A percentile compares a stretch with the other conserved stretches of the same genome.
These are phyloP conservation scores for Talaromyces sp. DNA, from an alignment of 2,329 filamentous ascomycete genomes.

Conservation along the genomic window DNA sequence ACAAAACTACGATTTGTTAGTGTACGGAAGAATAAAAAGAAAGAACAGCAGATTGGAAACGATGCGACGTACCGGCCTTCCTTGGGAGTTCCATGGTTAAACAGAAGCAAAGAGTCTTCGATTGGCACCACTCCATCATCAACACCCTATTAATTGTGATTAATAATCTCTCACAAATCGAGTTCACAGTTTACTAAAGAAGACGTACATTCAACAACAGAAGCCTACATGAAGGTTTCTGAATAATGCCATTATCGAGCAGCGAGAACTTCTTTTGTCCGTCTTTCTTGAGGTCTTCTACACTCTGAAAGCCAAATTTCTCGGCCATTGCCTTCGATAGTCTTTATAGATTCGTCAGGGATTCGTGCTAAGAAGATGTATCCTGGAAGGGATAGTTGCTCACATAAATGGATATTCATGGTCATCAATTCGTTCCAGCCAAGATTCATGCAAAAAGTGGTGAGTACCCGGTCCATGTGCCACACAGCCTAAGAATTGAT, in stretches of 20 bases:
- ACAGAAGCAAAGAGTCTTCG: conserved; percentile 63
- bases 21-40: background rate
- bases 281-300: conserved; percentile 54
- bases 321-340: conserved; percentile 55
- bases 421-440: conserved; percentile 60
- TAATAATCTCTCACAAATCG: background rate
- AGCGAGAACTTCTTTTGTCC: conserved; percentile 62
- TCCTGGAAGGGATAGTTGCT: conserved; percentile 21
- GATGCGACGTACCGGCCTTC: conserved; percentile 51
- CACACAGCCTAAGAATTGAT: conserved; percentile 53
- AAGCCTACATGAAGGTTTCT: conserved; percentile 55
- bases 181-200: background rate
- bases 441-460: conserved; percentile 58
- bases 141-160: conserved; percentile 48
- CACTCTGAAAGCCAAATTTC: conserved; percentile 60
- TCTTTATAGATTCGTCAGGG: conserved; percentile 27
- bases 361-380: background rate
- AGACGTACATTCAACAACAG: conserved; percentile 58
- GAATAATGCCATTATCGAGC: conserved; percentile 57
- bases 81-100: conserved; percentile 64
- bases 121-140: conserved; percentile 65
- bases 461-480: conserved; percentile 64
- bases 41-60: background rate
- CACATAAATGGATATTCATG: conserved; percentile 64
- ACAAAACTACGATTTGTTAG: conserved; percentile 47